Conservation (phyloP, 2,329 filamentous ascomycete genomes). For the Apiospora pterosperma region DNA sequence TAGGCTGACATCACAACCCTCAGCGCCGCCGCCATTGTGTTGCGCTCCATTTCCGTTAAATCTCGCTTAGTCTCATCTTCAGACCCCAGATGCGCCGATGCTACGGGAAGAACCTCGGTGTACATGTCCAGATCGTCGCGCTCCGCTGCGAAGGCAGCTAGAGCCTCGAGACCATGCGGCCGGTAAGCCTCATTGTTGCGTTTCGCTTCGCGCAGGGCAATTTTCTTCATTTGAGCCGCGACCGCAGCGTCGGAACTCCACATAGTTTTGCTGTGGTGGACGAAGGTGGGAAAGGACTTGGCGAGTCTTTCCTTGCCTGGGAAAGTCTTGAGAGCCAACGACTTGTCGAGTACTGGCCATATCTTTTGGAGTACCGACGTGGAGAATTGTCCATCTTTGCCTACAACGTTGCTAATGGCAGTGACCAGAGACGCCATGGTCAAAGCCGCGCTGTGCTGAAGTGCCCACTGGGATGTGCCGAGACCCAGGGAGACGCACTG, state of each 20-base stretch:
- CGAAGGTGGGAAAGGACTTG: conserved; percentile 74
- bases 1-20: conserved; percentile 51
- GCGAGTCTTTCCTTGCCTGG: conserved; percentile 85
- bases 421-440: conserved; percentile 71
- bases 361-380: conserved; percentile 58
- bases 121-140: conserved; percentile 69
- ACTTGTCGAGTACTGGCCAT: conserved; percentile 82
- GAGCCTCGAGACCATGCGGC: conserved; percentile 66
- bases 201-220: conserved; percentile 82
- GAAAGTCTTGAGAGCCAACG: conserved; percentile 86
- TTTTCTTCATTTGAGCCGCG: conserved; percentile 70
- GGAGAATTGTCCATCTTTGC: conserved; percentile 56
- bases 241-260: conserved; percentile 51
- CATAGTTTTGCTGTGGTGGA: conserved; percentile 58
- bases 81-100: conserved; percentile 59
- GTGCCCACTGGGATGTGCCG: conserved; percentile 79
- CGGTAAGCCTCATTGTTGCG: conserved; percentile 85
- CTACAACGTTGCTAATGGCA: conserved; percentile 59
- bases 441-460: conserved; percentile 85
- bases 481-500: conserved; percentile 64
- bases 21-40: conserved; percentile 46
- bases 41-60: conserved; percentile 37
- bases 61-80: conserved; percentile 37
- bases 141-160: conserved; percentile 70
- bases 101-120: conserved; percentile 61